Percentiles rank a stretch among this genome's conserved stretches.
Evolutionary conservation across 176 grass and related monocot genomes (phyloP).

Genomic region (maize (Zea mays)): Zm-B73-REFERENCE-NAM-5.0 NC_050099.1:38498001-38498500

Average conservation of each 20-base stretch:
- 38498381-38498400: constrained; percentile 80
- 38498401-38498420: constrained; percentile 79
- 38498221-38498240: constrained; percentile 11
- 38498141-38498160: constrained; percentile 19
- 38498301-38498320: not conserved
- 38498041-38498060: not conserved
- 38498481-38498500: constrained; percentile 96
- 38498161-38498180: not conserved
- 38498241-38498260: not conserved
- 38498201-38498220: constrained; percentile 8
- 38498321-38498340: too few relatives aligned
- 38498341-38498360: not conserved
- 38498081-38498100: too few relatives aligned
- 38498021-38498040: not conserved
- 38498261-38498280: constrained; percentile 1
- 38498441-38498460: constrained; percentile 86
- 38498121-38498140: constrained; percentile 1
- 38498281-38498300: constrained; percentile 11
- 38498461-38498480: constrained; percentile 93
- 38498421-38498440: constrained; percentile 70
- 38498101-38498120: not conserved
- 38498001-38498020: constrained; percentile 10
- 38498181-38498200: constrained; percentile 2
- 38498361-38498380: constrained; percentile 30
- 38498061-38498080: not conserved